Percentiles rank a stretch among this genome's conserved stretches.
phyloP scores from a whole-genome alignment of 78 protist genomes.

The Isochrysis galbana region DNA sequence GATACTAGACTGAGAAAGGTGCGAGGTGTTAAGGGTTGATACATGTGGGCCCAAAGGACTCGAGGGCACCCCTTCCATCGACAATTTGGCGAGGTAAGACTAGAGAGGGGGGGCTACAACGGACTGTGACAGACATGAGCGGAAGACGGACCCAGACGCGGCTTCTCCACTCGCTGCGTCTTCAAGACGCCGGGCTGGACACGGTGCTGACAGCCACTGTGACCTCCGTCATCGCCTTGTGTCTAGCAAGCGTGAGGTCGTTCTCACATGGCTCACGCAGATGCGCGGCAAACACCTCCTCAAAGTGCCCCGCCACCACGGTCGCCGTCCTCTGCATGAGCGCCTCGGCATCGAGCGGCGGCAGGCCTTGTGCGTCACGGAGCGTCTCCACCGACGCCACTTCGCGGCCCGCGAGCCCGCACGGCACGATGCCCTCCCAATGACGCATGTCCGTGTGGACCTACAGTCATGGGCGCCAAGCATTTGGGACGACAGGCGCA shows the following conservation, averaged over 20 bases:
- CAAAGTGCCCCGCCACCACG: not conserved
- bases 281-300: not conserved
- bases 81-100: no score
- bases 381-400: not conserved
- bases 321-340: not conserved
- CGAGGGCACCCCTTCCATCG: no score
- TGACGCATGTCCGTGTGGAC: not conserved
- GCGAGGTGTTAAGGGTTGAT: no score
- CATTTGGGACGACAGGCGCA: not conserved
- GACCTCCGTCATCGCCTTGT: no score
- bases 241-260: not conserved
- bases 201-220: no score
- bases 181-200: no score
- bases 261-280: not conserved
- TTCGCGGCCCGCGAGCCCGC: conserved; percentile 2
- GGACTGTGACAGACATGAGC: no score
- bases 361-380: not conserved
- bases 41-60: no score
- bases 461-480: not conserved
- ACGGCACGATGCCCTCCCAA: conserved; percentile 34
- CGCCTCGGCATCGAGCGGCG: not conserved
- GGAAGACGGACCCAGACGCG: no score
- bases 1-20: no score
- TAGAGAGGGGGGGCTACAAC: no score
- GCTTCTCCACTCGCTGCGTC: no score